Percentiles rank a stretch among this genome's conserved stretches.
Evolutionary conservation across 2,329 filamentous ascomycete genomes (phyloP).

Genomic region (Scolecobasidium constrictum): DNA sequence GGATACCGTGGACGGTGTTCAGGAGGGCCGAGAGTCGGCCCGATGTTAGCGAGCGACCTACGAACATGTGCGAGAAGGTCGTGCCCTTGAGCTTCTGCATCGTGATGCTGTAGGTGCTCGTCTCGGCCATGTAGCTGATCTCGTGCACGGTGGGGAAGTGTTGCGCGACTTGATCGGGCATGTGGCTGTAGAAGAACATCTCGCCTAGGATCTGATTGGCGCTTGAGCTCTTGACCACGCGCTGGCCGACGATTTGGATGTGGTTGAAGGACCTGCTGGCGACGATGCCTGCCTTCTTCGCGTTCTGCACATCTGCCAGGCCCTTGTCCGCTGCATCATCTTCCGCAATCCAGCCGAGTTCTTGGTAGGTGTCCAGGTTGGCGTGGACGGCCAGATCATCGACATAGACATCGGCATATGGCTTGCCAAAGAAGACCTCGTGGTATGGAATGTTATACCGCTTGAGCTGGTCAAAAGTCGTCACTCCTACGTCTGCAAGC

Average conservation of each 20-base stretch:
- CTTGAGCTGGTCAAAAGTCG: neutral
- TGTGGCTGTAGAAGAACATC: neutral
- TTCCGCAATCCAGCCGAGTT: slow-evolving; percentile 22
- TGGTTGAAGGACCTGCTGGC: slow-evolving; percentile 22
- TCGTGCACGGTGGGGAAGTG: neutral
- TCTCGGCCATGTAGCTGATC: neutral
- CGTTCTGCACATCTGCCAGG: slow-evolving; percentile 12
- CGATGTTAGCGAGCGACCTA: neutral
- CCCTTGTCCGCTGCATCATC: slow-evolving; percentile 7
- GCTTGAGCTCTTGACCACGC: slow-evolving; percentile 17
- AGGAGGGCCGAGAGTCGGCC: neutral
- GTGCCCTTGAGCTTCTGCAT: neutral
- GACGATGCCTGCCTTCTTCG: slow-evolving; percentile 19
- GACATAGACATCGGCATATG: slow-evolving; percentile 15
- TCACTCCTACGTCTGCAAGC: neutral
- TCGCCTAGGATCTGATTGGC: neutral
- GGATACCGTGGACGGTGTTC: neutral
- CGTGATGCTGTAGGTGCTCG: neutral
- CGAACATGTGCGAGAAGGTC: neutral
- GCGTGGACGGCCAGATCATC: slow-evolving; percentile 18
- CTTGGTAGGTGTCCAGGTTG: slow-evolving; percentile 19
- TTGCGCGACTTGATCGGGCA: neutral
- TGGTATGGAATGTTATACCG: neutral
- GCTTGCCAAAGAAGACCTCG: neutral
- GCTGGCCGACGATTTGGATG: slow-evolving; percentile 20